These are phyloP conservation scores for Thamnidium elegans DNA, from an alignment of 192 early-diverging fungal species.

Conservation along the genomic window DNA sequence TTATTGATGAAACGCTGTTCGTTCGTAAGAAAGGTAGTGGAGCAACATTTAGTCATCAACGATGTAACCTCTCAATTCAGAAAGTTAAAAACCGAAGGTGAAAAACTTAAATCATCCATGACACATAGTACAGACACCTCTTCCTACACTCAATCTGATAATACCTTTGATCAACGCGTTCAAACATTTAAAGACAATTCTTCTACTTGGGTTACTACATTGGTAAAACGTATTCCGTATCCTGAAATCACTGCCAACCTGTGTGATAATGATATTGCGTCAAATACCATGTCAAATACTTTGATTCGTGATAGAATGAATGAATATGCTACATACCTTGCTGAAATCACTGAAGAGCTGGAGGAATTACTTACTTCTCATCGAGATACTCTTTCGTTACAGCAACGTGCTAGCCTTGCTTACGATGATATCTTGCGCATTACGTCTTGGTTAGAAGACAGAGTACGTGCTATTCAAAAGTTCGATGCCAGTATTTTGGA, in stretches of 20 bases:
- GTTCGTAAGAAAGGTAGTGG: constrained; percentile 37
- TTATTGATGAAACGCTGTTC: constrained; percentile 28
- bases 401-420: constrained; percentile 24
- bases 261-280: constrained; percentile 7
- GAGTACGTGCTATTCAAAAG: constrained; percentile 7
- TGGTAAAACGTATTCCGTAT: constrained; percentile 14
- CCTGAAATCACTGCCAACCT: constrained; percentile 5
- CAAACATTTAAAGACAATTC: constrained; percentile 16
- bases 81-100: constrained; percentile 21
- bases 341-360: constrained; percentile 23
- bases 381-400: constrained; percentile 30
- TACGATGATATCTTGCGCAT: constrained; percentile 33
- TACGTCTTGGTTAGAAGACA: constrained; percentile 31
- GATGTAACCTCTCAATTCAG: constrained; percentile 34
- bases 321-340: constrained; percentile 20
- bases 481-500: constrained; percentile 8
- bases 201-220: constrained; percentile 8
- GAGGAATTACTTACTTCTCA: constrained; percentile 25
- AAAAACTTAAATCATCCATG: constrained; percentile 8
- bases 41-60: constrained; percentile 35
- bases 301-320: constrained; percentile 20
- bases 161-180: constrained; percentile 14
- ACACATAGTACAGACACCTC: neutral
- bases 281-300: constrained; percentile 24
- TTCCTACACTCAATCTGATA: neutral